phyloP scores from a whole-genome alignment of 768 basidiomycete species.

The Favolaschia claudopus region DNA sequence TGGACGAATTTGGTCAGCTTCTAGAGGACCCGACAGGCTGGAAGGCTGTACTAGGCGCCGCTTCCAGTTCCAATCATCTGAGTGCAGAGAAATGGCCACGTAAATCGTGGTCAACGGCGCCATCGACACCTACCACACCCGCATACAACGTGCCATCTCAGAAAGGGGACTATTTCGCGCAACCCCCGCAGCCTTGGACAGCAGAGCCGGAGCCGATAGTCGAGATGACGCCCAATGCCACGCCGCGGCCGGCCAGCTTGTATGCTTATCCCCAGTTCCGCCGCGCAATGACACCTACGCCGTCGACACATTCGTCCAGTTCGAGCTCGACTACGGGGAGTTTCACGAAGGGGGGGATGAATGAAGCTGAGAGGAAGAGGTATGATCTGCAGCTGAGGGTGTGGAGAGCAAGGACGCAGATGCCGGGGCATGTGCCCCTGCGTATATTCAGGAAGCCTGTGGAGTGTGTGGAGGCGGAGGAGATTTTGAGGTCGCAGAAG shows the following conservation, averaged over 20 bases:
- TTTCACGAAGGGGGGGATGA: slow-evolving; percentile 30
- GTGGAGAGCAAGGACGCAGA: slow-evolving; percentile 63
- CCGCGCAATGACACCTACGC: neutral
- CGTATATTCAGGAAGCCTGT: slow-evolving; percentile 72
- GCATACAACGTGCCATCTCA: slow-evolving; percentile 5
- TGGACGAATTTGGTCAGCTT: slow-evolving; percentile 46
- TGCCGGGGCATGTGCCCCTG: slow-evolving; percentile 64
- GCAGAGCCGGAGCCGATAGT: slow-evolving; percentile 33
- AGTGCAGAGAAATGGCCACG: neutral
- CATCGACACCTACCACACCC: slow-evolving; percentile 10
- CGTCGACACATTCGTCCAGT: neutral
- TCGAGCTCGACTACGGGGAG: neutral
- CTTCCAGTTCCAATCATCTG: slow-evolving; percentile 24
- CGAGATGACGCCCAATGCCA: slow-evolving; percentile 17
- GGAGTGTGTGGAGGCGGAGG: slow-evolving; percentile 72
- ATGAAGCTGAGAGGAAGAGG: slow-evolving; percentile 64
- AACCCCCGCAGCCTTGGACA: slow-evolving; percentile 21
- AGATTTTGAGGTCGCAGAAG: slow-evolving; percentile 44
- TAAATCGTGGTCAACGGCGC: slow-evolving; percentile 1
- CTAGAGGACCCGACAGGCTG: slow-evolving; percentile 74
- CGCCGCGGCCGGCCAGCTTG: neutral
- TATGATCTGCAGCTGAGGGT: slow-evolving; percentile 69
- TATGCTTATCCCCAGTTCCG: neutral
- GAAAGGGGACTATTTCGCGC: slow-evolving; percentile 28
- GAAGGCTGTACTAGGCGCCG: slow-evolving; percentile 42